A percentile compares a stretch with the other conserved stretches of the same genome.
Evolutionary conservation across 768 basidiomycete species (phyloP).

Genomic region (Mycena indigotica): DNA sequence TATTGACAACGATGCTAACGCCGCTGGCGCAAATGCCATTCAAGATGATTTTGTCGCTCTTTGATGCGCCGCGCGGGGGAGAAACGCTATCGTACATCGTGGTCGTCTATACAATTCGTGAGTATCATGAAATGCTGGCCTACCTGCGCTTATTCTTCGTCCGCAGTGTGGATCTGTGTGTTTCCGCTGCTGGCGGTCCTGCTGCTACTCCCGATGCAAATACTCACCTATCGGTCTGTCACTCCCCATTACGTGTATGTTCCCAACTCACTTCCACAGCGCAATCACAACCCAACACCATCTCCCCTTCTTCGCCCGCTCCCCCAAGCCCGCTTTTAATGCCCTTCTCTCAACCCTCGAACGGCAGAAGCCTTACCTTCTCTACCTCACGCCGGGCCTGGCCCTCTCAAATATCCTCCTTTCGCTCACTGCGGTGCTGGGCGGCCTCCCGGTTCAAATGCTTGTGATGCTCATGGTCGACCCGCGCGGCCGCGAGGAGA

Average conservation of each 20-base stretch:
- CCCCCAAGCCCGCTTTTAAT: neutral
- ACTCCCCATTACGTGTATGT: neutral
- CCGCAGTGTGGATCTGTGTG: neutral
- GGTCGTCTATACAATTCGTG: neutral
- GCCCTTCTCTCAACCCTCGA: slow-evolving; percentile 3
- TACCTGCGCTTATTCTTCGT: neutral
- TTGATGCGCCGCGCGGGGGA: neutral
- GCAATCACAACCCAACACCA: slow-evolving; percentile 4
- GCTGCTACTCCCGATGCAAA: slow-evolving; percentile 4
- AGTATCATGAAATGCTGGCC: neutral
- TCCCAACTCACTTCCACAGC: neutral
- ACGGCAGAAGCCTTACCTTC: neutral
- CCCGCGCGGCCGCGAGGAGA: neutral
- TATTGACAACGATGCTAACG: neutral
- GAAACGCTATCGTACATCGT: neutral
- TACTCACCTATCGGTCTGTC: slow-evolving; percentile 4
- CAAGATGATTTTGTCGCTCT: neutral
- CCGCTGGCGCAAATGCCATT: neutral
- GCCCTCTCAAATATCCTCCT: neutral
- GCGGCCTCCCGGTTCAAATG: neutral
- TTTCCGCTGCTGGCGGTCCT: neutral
- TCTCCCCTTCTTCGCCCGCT: neutral
- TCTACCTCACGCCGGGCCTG: slow-evolving; percentile 6
- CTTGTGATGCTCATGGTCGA: neutral
- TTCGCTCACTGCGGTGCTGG: neutral